Percentiles rank a stretch among this genome's conserved stretches.
Evolutionary conservation across 1,284 basidiomycete species (phyloP).

Genomic region (Leccinum idahoense): DNA sequence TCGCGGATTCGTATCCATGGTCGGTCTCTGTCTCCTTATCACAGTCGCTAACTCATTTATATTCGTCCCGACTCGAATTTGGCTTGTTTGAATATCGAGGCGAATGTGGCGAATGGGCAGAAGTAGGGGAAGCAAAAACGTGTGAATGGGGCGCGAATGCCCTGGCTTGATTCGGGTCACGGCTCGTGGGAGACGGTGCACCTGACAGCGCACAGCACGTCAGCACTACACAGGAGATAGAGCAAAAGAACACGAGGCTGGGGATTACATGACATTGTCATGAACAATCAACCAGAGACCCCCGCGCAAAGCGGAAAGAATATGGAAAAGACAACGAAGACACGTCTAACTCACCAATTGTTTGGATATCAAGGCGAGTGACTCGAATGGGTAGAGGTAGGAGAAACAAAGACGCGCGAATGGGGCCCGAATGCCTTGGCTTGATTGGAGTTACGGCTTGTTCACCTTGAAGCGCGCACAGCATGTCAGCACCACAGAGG

Average conservation of each 20-base stretch:
- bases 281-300: background rate
- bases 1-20: conserved; percentile 25
- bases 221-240: conserved; percentile 9
- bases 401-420: too few relatives aligned
- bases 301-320: background rate
- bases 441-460: too few relatives aligned
- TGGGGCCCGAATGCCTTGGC: too few relatives aligned
- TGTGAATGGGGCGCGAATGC: conserved; percentile 7
- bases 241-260: background rate
- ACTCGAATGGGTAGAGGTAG: too few relatives aligned
- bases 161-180: conserved; percentile 10
- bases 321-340: conserved; percentile 3
- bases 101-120: background rate
- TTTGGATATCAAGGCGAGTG: too few relatives aligned
- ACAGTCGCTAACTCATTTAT: conserved; percentile 7
- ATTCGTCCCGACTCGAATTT: conserved; percentile 5
- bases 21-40: conserved; percentile 24
- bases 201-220: conserved; percentile 10
- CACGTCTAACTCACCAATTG: conserved; percentile 16
- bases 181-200: conserved; percentile 13
- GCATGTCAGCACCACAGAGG: too few relatives aligned
- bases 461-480: too few relatives aligned
- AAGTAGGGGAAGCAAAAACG: conserved; percentile 2
- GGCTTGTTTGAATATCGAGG: conserved; percentile 1
- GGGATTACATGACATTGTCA: background rate